Evolutionary conservation across 306 rosid species (phyloP), one percentile per base, ranked within the genome.

Genomic region (Acacia acuminata): DNA sequence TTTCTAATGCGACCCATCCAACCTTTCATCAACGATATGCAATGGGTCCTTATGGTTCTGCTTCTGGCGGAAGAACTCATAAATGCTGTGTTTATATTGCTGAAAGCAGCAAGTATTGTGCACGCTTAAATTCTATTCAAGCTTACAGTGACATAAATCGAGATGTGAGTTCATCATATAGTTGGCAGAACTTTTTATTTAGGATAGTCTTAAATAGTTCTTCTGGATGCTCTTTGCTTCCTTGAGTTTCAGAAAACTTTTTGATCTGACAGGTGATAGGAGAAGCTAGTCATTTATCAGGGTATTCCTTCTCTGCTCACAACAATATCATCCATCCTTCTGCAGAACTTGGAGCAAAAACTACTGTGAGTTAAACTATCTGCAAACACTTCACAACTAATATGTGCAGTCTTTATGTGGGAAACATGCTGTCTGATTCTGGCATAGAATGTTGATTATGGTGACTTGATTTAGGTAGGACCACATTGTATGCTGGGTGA

Each of bases 401-500:
- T 40, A 43, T 71, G 56, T 38, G 14, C 47, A 30, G 3, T 70
- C 36, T 43, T 32, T 67, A 64, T 65, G 36, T 73, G 36, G 48
- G 64, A 38, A 45, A 64, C 64, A 19, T 68, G 58, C 47, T 66
- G 63, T 82, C 47, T 71, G 71, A 76, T 81, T 42, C 53, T n/a
- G 34, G 17, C 24, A 36, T 64, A 45, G 67, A 73, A 75, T 73
- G 78, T 25, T 61, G 67, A 61, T 61, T 25, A 61, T 80, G 68
- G 51, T 85, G 24, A 71, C 80, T 81, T 82, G 67, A 86, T 90
- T 86, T 89, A 96, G 99, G 94, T 96, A n/a, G 99, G 98, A 81
- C 98, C 99, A 66, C 97, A 94, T 81, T 96, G 99, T 87, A 89
- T 96, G 98, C 82, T 96, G n/a, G 99, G 98, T 73, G 97, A 94